Conservation (phyloP, 345 rosid species). For the Clausena lansium region DNA sequence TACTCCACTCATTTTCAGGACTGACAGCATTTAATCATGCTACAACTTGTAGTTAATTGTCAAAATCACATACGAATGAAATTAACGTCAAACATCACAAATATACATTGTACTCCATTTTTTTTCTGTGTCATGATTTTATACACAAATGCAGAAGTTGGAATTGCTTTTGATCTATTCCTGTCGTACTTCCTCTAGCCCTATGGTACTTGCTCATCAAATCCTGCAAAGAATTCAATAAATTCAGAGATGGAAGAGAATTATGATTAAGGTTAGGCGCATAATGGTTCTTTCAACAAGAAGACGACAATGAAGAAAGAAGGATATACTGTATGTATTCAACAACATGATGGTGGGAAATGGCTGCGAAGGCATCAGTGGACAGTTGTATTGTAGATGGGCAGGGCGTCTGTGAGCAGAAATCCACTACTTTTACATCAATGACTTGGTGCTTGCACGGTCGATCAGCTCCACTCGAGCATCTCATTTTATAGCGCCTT, state of each 20-base stretch:
- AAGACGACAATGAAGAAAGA: not conserved
- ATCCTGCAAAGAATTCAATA: slow-evolving; percentile 5
- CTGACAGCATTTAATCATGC: not conserved
- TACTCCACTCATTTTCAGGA: not conserved
- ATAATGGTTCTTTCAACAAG: not conserved
- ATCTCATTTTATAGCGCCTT: slow-evolving; percentile 28
- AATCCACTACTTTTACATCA: slow-evolving; percentile 37
- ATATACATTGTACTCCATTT: not conserved
- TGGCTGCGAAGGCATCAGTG: slow-evolving; percentile 26
- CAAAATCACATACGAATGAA: not conserved
- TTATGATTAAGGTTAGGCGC: not conserved
- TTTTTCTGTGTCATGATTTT: not conserved
- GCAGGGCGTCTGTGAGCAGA: slow-evolving; percentile 30
- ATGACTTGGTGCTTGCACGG: slow-evolving; percentile 21
- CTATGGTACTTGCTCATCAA: not conserved
- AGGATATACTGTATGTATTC: slow-evolving; percentile 35
- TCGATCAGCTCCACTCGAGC: slow-evolving; percentile 27
- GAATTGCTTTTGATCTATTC: not conserved
- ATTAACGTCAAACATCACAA: not conserved
- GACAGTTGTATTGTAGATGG: slow-evolving; percentile 30
- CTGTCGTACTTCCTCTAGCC: not conserved
- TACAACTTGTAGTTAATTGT: not conserved
- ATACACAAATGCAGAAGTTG: not conserved
- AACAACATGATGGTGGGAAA: slow-evolving; percentile 15
- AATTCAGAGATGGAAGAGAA: not conserved